phyloP scores from a whole-genome alignment of 73 alveolate genomes.

The Urostyla sp. region DNA sequence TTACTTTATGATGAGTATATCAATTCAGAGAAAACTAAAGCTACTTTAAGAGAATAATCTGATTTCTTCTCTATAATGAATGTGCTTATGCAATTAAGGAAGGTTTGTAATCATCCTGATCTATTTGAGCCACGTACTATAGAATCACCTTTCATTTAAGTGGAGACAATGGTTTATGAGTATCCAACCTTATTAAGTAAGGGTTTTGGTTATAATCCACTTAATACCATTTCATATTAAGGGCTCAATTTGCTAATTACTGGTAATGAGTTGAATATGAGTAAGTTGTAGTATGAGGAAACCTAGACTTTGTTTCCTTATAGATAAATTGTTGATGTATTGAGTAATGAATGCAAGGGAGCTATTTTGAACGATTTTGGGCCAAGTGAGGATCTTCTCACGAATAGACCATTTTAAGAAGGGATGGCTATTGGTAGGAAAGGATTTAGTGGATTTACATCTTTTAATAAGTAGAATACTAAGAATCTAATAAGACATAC shows the following conservation, averaged over 20 bases:
- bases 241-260: slow-evolving; percentile 48
- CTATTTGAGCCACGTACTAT: slow-evolving; percentile 96
- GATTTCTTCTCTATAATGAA: slow-evolving; percentile 97
- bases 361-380: too few relatives aligned
- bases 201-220: slow-evolving; percentile 36
- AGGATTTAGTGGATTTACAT: slow-evolving; percentile 5
- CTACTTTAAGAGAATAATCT: slow-evolving; percentile 73
- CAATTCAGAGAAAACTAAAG: slow-evolving; percentile 87
- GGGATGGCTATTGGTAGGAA: slow-evolving; percentile 44
- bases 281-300: neutral
- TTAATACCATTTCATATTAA: slow-evolving; percentile 2
- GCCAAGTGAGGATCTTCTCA: neutral
- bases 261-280: too few relatives aligned
- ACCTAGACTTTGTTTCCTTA: too few relatives aligned
- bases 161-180: slow-evolving; percentile 15
- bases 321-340: too few relatives aligned
- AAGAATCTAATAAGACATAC: slow-evolving; percentile 28
- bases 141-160: slow-evolving; percentile 85
- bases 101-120: slow-evolving; percentile 99
- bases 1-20: slow-evolving; percentile 98
- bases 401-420: slow-evolving; percentile 36
- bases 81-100: slow-evolving; percentile 96
- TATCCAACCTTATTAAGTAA: slow-evolving; percentile 22
- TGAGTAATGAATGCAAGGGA: too few relatives aligned
- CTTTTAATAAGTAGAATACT: slow-evolving; percentile 35